Evolutionary conservation across 306 rosid genomes (phyloP).

Genomic region (Senna tora): DNA sequence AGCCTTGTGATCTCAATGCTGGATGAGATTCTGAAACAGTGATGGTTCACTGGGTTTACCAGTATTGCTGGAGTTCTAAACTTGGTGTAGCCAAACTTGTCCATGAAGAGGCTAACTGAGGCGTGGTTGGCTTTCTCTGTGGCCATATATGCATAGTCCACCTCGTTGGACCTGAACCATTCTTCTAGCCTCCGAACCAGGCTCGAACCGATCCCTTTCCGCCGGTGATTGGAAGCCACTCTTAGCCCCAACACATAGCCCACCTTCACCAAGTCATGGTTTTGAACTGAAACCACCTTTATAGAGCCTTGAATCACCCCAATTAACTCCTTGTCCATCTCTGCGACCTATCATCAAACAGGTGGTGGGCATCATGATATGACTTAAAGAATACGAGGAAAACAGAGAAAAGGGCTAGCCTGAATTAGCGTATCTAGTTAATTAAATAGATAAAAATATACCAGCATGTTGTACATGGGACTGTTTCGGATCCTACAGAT

Average conservation of each 20-base stretch:
- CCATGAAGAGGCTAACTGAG: constrained; percentile 67
- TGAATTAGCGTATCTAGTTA: neutral
- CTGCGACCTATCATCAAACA: constrained; percentile 66
- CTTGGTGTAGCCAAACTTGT: constrained; percentile 59
- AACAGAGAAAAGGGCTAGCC: neutral
- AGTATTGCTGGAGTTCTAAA: constrained; percentile 77
- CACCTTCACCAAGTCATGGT: constrained; percentile 61
- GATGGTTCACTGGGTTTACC: constrained; percentile 71
- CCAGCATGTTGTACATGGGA: constrained; percentile 93
- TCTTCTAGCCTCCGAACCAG: constrained; percentile 66
- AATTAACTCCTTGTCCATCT: constrained; percentile 65
- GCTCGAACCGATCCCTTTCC: constrained; percentile 72
- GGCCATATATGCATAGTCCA: constrained; percentile 82
- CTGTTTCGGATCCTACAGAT: constrained; percentile 92
- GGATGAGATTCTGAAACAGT: constrained; percentile 46
- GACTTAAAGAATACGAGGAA: neutral
- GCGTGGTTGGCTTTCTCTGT: constrained; percentile 81
- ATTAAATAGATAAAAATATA: constrained; percentile 34
- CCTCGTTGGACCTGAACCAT: constrained; percentile 76
- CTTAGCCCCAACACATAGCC: constrained; percentile 87
- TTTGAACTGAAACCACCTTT: constrained; percentile 65
- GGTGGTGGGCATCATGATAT: constrained; percentile 25
- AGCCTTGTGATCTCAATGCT: constrained; percentile 57
- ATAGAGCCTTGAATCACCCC: constrained; percentile 91
- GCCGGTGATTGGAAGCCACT: constrained; percentile 62